Conservation (phyloP, 1,284 basidiomycete genomes). For the Polyporus tsugae region DNA sequence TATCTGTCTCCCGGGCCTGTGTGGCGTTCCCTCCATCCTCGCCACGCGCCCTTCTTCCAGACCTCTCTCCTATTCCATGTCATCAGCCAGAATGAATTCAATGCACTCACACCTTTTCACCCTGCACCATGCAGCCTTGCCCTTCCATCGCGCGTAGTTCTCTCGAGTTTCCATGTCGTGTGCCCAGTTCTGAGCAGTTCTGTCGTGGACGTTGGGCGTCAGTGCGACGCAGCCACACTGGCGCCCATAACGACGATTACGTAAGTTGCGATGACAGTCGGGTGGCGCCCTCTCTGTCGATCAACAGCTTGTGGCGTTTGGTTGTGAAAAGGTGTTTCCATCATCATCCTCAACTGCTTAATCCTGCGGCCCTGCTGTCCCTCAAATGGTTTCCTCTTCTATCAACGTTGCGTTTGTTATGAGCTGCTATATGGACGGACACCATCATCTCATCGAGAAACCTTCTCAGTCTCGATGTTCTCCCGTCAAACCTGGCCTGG, state of each 20-base stretch:
- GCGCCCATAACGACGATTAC: slow-evolving; percentile 23
- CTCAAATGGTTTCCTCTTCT: background rate
- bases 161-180: background rate
- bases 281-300: slow-evolving; percentile 5
- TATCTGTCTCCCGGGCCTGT: slow-evolving; percentile 22
- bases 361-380: slow-evolving; percentile 8
- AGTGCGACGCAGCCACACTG: slow-evolving; percentile 2
- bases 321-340: background rate
- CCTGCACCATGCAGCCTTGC: background rate
- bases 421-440: background rate
- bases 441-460: background rate
- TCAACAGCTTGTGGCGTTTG: background rate
- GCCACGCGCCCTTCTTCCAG: slow-evolving; percentile 15
- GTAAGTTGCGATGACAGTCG: slow-evolving; percentile 11
- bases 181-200: background rate
- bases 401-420: background rate
- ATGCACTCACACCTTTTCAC: slow-evolving; percentile 4
- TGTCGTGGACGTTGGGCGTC: slow-evolving; percentile 3
- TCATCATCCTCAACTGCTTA: slow-evolving; percentile 1
- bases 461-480: background rate
- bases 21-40: background rate
- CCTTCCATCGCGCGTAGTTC: background rate
- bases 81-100: slow-evolving; percentile 26
- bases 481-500: background rate
- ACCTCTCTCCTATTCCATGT: slow-evolving; percentile 22